A percentile compares a stretch with the other conserved stretches of the same genome.
These are phyloP conservation scores for Pichia kluyveri DNA, from an alignment of 805 yeast genomes.

Conservation along the genomic window DNA sequence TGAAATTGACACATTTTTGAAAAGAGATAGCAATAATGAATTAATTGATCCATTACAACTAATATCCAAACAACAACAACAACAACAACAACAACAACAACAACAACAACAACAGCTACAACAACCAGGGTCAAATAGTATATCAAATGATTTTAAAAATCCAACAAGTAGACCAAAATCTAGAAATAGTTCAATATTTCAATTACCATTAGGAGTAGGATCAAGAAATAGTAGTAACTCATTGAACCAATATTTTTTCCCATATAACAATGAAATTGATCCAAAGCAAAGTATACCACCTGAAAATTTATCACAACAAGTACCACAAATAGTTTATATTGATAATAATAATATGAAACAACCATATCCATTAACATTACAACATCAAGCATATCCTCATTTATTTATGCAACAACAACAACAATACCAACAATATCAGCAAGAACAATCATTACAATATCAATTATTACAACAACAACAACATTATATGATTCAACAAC, in stretches of 20 bases:
- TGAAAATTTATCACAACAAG: not conserved
- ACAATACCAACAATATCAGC: too few species aligned
- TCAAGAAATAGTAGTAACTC: not conserved
- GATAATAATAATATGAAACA: not conserved
- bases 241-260: not conserved
- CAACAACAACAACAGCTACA: not conserved
- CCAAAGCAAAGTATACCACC: not conserved
- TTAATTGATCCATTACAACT: slow-evolving; percentile 20
- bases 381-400: not conserved
- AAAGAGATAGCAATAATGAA: slow-evolving; percentile 26
- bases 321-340: too few species aligned
- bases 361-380: not conserved
- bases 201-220: slow-evolving; percentile 6
- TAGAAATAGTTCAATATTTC: slow-evolving; percentile 10
- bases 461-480: not conserved
- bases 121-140: not conserved
- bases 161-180: not conserved
- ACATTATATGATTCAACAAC: not conserved
- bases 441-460: not conserved
- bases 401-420: slow-evolving; percentile 1
- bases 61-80: not conserved
- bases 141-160: not conserved
- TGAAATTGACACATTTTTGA: slow-evolving; percentile 29
- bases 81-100: not conserved
- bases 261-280: not conserved